These are phyloP conservation scores for Aurinia saxatilis DNA, from an alignment of 345 rosid species.

Conservation along the genomic window DNA sequence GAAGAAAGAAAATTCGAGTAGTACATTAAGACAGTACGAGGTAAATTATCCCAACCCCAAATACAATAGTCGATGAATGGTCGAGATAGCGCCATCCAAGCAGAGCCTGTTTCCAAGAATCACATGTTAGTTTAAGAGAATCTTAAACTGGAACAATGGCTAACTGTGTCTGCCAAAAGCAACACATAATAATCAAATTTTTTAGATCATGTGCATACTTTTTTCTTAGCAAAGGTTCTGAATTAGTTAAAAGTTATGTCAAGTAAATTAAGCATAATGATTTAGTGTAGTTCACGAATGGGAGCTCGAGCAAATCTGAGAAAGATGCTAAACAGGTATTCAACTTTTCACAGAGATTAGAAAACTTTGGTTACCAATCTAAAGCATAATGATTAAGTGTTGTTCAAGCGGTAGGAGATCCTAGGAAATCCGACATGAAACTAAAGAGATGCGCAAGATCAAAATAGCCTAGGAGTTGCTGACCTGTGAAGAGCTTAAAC, in stretches of 20 bases:
- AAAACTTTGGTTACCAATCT: neutral
- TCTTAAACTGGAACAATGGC: neutral
- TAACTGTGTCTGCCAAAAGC: neutral
- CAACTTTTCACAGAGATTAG: neutral
- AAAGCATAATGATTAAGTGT: neutral
- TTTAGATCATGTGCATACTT: neutral
- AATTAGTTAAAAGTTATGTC: neutral
- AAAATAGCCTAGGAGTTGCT: too few species aligned
- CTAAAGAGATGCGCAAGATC: too few species aligned
- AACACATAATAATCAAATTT: neutral
- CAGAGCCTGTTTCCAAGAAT: conserved; percentile 62
- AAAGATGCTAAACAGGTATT: neutral
- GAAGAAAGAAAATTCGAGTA: conserved; percentile 91
- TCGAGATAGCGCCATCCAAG: conserved; percentile 97
- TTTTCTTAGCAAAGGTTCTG: neutral
- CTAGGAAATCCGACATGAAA: neutral
- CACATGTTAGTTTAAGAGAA: neutral
- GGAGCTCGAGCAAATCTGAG: neutral
- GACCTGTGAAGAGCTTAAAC: conserved; percentile 95
- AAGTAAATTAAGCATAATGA: neutral
- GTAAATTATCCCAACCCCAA: conserved; percentile 99
- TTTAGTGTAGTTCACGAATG: neutral
- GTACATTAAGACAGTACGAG: conserved; percentile 84
- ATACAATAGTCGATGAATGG: conserved; percentile 87
- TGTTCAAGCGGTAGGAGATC: neutral